Conservation (phyloP, 441 rosid genomes). For the Populus hybrid region DNA sequence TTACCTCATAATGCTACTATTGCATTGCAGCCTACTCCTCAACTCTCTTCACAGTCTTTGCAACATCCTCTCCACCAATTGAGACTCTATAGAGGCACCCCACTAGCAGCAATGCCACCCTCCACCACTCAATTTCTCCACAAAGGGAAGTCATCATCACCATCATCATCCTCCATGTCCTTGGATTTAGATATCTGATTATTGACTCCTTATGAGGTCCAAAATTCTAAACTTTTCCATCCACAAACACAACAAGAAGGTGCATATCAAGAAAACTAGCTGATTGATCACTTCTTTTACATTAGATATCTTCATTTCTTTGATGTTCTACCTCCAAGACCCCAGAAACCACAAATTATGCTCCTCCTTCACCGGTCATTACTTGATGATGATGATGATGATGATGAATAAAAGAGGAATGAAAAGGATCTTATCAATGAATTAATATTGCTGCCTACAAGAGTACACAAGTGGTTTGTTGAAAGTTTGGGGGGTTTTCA, state of each 20-base stretch:
- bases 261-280: background rate
- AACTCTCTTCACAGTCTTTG: constrained; percentile 22
- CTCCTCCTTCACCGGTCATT: background rate
- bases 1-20: background rate
- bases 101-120: constrained; percentile 16
- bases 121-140: constrained; percentile 22
- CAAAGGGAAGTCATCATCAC: constrained; percentile 42
- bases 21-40: background rate
- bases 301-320: background rate
- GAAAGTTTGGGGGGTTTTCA: background rate
- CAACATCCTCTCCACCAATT: constrained; percentile 29
- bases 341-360: background rate
- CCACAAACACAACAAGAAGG: background rate
- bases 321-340: background rate
- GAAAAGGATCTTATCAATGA: background rate
- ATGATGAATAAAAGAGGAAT: background rate
- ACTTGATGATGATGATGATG: background rate
- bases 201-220: background rate
- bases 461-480: background rate
- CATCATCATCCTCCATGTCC: constrained; percentile 21
- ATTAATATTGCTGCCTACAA: background rate
- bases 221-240: background rate
- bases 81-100: constrained; percentile 37
- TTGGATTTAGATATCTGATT: constrained; percentile 39
- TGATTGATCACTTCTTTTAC: background rate